Evolutionary conservation across 768 basidiomycete genomes (phyloP).

Genomic region (Suillus americanus): DNA sequence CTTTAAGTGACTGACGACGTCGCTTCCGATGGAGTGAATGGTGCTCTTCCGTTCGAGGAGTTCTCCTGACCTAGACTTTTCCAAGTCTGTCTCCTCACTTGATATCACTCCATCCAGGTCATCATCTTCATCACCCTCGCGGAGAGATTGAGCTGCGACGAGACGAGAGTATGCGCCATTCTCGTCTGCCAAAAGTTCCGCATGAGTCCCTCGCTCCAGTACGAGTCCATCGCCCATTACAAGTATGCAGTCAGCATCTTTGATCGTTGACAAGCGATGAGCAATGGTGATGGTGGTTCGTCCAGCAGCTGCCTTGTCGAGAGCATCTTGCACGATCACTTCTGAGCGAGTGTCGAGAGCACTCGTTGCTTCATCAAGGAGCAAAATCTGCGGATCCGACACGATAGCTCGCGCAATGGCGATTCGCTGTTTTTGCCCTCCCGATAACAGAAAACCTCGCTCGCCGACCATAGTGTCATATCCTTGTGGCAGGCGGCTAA

Average conservation of each 20-base stretch:
- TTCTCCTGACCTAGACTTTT: slow-evolving; percentile 29
- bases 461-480: slow-evolving; percentile 54
- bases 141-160: slow-evolving; percentile 43
- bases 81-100: slow-evolving; percentile 17
- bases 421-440: slow-evolving; percentile 55
- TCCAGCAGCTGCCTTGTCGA: slow-evolving; percentile 48
- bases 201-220: slow-evolving; percentile 44
- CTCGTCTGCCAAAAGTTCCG: slow-evolving; percentile 34
- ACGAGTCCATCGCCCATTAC: slow-evolving; percentile 46
- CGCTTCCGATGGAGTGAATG: slow-evolving; percentile 15
- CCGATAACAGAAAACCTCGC: slow-evolving; percentile 46
- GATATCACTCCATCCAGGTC: slow-evolving; percentile 9
- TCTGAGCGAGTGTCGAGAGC: slow-evolving; percentile 52
- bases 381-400: slow-evolving; percentile 47
- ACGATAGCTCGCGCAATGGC: slow-evolving; percentile 53
- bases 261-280: slow-evolving; percentile 39
- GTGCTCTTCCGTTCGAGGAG: slow-evolving; percentile 27
- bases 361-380: slow-evolving; percentile 50
- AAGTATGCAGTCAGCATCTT: slow-evolving; percentile 42
- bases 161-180: slow-evolving; percentile 43
- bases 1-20: slow-evolving; percentile 6
- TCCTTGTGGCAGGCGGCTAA: slow-evolving; percentile 44
- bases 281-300: slow-evolving; percentile 36
- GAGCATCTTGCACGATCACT: slow-evolving; percentile 51
- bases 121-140: slow-evolving; percentile 25